These are phyloP conservation scores for Phialophora chinensis DNA, from an alignment of 2,329 filamentous ascomycete genomes.

Conservation along the genomic window DNA sequence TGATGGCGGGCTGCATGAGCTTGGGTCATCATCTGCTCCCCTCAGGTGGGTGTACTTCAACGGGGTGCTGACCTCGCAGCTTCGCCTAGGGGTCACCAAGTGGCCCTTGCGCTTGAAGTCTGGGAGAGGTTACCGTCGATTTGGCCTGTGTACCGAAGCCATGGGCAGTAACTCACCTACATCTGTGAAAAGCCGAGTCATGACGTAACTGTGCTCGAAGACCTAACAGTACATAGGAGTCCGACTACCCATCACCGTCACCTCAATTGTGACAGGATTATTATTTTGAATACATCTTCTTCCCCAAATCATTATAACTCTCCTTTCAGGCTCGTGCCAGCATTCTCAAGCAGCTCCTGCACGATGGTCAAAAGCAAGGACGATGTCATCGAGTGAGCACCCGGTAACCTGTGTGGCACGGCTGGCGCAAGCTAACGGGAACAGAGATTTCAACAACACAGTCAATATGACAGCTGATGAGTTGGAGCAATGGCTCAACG, in stretches of 20 bases:
- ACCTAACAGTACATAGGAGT: not conserved
- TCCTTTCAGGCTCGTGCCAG: not conserved
- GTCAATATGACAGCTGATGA: conserved; percentile 70
- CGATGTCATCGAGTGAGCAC: conserved; percentile 56
- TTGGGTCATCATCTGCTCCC: conserved; percentile 2
- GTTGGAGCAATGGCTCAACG: conserved; percentile 66
- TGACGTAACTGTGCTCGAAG: conserved; percentile 23
- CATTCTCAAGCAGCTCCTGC: conserved; percentile 7
- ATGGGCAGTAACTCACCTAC: not conserved
- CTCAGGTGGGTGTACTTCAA: not conserved
- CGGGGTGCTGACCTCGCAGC: not conserved
- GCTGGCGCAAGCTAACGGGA: conserved; percentile 30
- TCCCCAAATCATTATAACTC: not conserved
- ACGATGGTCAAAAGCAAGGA: conserved; percentile 60
- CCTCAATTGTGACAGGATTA: not conserved
- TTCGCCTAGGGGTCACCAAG: not conserved
- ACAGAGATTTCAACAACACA: conserved; percentile 67
- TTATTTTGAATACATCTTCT: not conserved
- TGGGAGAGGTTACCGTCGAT: not conserved
- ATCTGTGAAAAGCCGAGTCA: conserved; percentile 15
- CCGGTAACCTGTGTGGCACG: conserved; percentile 44
- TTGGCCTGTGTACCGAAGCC: not conserved
- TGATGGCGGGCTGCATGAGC: conserved; percentile 2
- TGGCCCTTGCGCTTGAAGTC: conserved; percentile 3
- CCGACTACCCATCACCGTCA: conserved; percentile 1